These are phyloP conservation scores for Talaromyces sp. DNA, from an alignment of 2,329 filamentous ascomycete genomes.

Conservation along the genomic window DNA sequence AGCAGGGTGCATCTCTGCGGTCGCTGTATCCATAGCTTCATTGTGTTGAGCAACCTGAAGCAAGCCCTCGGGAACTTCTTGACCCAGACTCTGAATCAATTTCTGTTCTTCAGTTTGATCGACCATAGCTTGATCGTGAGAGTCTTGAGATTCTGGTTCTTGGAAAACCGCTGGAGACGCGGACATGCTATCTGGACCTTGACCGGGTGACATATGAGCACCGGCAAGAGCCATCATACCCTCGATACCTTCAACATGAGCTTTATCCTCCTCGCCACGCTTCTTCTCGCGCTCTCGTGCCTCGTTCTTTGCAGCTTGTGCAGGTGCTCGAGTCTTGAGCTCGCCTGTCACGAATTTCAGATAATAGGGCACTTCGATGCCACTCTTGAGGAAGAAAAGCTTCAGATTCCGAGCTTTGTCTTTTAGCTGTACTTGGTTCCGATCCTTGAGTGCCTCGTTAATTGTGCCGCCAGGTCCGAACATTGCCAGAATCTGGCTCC, in stretches of 20 bases:
- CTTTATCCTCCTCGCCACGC: slow-evolving; percentile 44
- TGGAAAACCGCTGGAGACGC: slow-evolving; percentile 33
- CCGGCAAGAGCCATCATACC: slow-evolving; percentile 45
- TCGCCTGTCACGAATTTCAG: slow-evolving; percentile 84
- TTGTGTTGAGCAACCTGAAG: slow-evolving; percentile 28
- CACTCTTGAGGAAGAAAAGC: slow-evolving; percentile 85
- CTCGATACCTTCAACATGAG: slow-evolving; percentile 44
- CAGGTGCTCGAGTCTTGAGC: slow-evolving; percentile 76
- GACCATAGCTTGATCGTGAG: slow-evolving; percentile 22
- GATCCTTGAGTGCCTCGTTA: slow-evolving; percentile 77
- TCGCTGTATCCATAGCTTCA: slow-evolving; percentile 27
- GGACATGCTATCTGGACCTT: slow-evolving; percentile 34
- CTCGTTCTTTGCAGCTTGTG: slow-evolving; percentile 48
- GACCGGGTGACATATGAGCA: slow-evolving; percentile 22
- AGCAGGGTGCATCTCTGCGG: slow-evolving; percentile 30
- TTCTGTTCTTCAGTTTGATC: slow-evolving; percentile 41
- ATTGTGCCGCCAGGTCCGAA: slow-evolving; percentile 76
- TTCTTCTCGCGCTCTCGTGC: slow-evolving; percentile 44
- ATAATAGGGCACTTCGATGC: slow-evolving; percentile 84
- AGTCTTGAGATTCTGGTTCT: slow-evolving; percentile 24
- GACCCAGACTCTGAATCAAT: slow-evolving; percentile 40
- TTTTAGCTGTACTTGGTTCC: slow-evolving; percentile 87
- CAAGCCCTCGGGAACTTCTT: slow-evolving; percentile 38
- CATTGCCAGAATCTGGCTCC: slow-evolving; percentile 83
- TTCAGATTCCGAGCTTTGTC: slow-evolving; percentile 89